A percentile compares a stretch with the other conserved stretches of the same genome.
phyloP scores from a whole-genome alignment of 805 yeast species.

The Kluyveromyces lactis region DNA sequence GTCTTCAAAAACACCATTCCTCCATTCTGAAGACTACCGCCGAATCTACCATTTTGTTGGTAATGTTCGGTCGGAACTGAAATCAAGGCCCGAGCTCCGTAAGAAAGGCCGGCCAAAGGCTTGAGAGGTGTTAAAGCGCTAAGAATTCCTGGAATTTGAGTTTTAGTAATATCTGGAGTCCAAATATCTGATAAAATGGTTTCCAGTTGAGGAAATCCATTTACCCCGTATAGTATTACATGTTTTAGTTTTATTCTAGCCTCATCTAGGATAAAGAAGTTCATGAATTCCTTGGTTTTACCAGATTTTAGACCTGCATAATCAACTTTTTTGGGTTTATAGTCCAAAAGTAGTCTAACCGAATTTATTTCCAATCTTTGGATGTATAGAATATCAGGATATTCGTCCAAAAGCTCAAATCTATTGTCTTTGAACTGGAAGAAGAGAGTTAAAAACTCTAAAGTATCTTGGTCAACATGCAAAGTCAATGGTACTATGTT shows the following conservation, averaged over 20 bases:
- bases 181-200: conserved; percentile 56
- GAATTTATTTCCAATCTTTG: conserved; percentile 59
- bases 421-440: conserved; percentile 70
- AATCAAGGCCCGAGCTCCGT: conserved; percentile 67
- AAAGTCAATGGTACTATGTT: conserved; percentile 64
- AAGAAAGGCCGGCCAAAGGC: conserved; percentile 67
- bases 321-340: conserved; percentile 85
- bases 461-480: conserved; percentile 88
- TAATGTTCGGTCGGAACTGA: conserved; percentile 70
- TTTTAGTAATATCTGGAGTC: conserved; percentile 81
- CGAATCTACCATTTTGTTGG: conserved; percentile 58
- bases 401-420: conserved; percentile 49
- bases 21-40: conserved; percentile 68
- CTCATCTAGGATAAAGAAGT: conserved; percentile 82
- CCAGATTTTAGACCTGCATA: conserved; percentile 82
- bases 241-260: conserved; percentile 60
- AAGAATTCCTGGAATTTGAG: conserved; percentile 72
- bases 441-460: conserved; percentile 75
- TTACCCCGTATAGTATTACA: conserved; percentile 61
- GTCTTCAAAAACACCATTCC: conserved; percentile 64
- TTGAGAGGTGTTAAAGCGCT: conserved; percentile 80
- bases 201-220: conserved; percentile 61
- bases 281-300: conserved; percentile 73
- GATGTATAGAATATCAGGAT: conserved; percentile 58
- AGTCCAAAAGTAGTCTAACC: conserved; percentile 64